These are phyloP conservation scores for Pichia sp. DNA, from an alignment of 1,139 yeast species.

Conservation along the genomic window DNA sequence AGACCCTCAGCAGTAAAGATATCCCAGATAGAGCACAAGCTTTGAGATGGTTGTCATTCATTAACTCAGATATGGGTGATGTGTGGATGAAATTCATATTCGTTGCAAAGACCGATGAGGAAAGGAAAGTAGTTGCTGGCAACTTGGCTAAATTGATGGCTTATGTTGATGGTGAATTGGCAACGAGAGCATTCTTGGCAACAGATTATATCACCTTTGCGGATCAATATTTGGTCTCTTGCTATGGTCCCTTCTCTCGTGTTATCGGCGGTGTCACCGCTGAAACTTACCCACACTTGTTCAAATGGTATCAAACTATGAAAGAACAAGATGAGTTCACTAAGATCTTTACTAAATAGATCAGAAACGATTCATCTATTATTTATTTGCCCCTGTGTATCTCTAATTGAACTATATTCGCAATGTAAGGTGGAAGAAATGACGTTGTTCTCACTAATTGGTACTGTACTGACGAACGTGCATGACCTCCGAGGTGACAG, in stretches of 20 bases:
- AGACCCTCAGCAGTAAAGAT: slow-evolving; percentile 23
- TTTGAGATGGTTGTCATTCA: slow-evolving; percentile 30
- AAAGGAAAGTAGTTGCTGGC: not conserved
- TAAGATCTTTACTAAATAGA: not conserved
- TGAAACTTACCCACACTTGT: not conserved
- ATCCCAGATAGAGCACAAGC: slow-evolving; percentile 29
- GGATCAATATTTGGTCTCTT: slow-evolving; percentile 4
- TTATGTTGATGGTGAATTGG: slow-evolving; percentile 4
- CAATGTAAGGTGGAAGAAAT: no score
- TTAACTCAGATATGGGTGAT: slow-evolving; percentile 28
- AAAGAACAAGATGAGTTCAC: slow-evolving; percentile 1
- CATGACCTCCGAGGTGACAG: no score
- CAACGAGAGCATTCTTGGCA: slow-evolving; percentile 3
- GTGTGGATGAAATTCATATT: not conserved
- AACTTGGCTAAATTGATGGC: not conserved
- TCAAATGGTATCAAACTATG: not conserved
- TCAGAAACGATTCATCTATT: no score
- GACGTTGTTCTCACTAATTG: no score
- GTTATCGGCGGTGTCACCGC: slow-evolving; percentile 1
- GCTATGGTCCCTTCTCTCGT: not conserved
- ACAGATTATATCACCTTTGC: slow-evolving; percentile 9
- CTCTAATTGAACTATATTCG: no score
- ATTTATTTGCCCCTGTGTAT: no score
- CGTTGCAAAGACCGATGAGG: slow-evolving; percentile 3
- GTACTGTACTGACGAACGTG: no score